Conservation (phyloP, 352 stramenopile species). For the Phytophthora ohioensis region DNA sequence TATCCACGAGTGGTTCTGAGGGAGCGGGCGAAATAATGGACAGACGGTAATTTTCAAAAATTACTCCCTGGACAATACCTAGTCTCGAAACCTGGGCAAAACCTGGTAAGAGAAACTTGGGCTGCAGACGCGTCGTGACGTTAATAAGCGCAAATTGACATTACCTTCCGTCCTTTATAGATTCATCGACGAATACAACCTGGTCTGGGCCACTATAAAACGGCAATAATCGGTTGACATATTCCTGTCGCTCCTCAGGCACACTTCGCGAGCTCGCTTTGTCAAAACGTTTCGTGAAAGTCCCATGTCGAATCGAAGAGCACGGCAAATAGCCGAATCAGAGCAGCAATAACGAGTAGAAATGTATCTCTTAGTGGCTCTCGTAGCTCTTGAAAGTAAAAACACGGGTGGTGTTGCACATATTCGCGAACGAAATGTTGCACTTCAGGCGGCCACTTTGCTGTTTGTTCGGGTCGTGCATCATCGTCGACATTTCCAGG, state of each 20-base stretch:
- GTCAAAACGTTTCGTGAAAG: conserved; percentile 21
- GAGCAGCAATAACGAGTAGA: not conserved
- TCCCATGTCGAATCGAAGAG: not conserved
- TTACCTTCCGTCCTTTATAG: too few relatives aligned
- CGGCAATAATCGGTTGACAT: conserved; percentile 3
- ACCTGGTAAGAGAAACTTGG: too few relatives aligned
- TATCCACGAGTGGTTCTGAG: too few relatives aligned
- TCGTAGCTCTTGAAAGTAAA: conserved; percentile 27
- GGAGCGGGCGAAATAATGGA: too few relatives aligned
- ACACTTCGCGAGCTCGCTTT: conserved; percentile 15
- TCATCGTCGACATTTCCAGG: not conserved
- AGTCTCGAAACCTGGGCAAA: too few relatives aligned
- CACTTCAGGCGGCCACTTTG: conserved; percentile 15
- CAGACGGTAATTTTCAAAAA: too few relatives aligned
- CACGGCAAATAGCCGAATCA: not conserved
- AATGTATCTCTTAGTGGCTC: conserved; percentile 2
- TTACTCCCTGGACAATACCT: too few relatives aligned
- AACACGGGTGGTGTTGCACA: conserved; percentile 17
- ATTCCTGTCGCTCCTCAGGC: conserved; percentile 1
- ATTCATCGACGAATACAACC: conserved; percentile 23
- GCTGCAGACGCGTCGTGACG: not conserved
- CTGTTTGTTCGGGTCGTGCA: not conserved
- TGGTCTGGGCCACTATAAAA: conserved; percentile 13
- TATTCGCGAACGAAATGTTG: conserved; percentile 19
- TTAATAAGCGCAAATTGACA: not conserved